Evolutionary conservation across 1,284 basidiomycete genomes (phyloP).

Genomic region (Anthracocystis walkeri): DNA sequence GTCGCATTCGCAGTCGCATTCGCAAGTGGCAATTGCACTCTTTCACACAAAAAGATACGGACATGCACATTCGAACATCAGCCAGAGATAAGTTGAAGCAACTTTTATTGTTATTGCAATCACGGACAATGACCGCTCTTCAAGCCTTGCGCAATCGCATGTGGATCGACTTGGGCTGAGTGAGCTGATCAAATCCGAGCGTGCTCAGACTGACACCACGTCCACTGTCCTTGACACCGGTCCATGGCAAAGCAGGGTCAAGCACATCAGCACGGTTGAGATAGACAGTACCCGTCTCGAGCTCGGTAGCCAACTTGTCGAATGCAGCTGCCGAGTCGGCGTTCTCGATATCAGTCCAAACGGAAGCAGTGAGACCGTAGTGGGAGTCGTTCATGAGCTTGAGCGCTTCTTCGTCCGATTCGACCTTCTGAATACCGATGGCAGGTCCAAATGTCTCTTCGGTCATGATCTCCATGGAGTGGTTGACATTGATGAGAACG

Average conservation of each 20-base stretch:
- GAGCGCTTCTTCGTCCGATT: constrained; percentile 85
- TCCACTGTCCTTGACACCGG: constrained; percentile 91
- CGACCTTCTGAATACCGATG: constrained; percentile 88
- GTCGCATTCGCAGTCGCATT: constrained; percentile 6
- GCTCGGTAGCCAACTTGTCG: constrained; percentile 77
- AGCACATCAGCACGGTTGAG: constrained; percentile 80
- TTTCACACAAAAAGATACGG: background rate
- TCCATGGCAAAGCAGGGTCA: constrained; percentile 92
- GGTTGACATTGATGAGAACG: constrained; percentile 86
- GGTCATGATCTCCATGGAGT: constrained; percentile 93
- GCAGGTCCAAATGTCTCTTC: constrained; percentile 80
- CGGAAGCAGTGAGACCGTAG: constrained; percentile 90
- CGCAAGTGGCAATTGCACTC: background rate
- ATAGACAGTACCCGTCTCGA: constrained; percentile 92
- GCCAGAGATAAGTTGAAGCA: too few relatives aligned
- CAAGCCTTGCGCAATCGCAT: constrained; percentile 53
- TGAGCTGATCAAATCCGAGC: constrained; percentile 74
- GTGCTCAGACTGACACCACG: constrained; percentile 88
- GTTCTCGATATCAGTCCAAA: constrained; percentile 83
- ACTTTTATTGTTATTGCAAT: too few relatives aligned
- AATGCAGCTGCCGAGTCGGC: constrained; percentile 78
- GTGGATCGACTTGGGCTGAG: constrained; percentile 54
- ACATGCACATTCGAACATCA: background rate
- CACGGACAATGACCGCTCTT: background rate
- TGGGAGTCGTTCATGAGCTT: constrained; percentile 94